phyloP scores from a whole-genome alignment of 352 stramenopile species.

The Phytophthora lateralis region DNA sequence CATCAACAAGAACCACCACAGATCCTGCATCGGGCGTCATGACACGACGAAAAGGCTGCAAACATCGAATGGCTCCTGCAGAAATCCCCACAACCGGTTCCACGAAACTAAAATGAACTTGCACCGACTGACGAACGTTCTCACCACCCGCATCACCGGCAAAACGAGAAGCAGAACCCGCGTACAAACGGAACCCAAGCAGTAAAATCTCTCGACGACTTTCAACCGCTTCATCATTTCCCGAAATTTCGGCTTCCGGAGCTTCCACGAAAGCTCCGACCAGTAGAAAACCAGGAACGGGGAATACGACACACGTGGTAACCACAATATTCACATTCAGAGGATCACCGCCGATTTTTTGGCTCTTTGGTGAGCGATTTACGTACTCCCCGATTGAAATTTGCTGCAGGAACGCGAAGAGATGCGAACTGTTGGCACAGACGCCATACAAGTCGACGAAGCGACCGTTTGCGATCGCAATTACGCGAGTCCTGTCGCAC shows the following conservation, averaged over 20 bases:
- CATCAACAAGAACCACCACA: slow-evolving; percentile 40
- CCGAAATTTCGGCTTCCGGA: slow-evolving; percentile 17
- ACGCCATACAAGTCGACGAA: slow-evolving; percentile 55
- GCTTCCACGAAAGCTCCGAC: slow-evolving; percentile 35
- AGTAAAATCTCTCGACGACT: slow-evolving; percentile 23
- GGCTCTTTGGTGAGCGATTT: not conserved
- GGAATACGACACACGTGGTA: slow-evolving; percentile 51
- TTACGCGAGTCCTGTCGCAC: slow-evolving; percentile 37
- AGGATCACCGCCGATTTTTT: not conserved
- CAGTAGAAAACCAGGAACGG: slow-evolving; percentile 46
- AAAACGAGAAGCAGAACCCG: slow-evolving; percentile 17
- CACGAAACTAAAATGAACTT: slow-evolving; percentile 57
- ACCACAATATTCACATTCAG: not conserved
- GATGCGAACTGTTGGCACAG: slow-evolving; percentile 16
- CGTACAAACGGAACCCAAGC: slow-evolving; percentile 60
- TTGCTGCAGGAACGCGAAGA: slow-evolving; percentile 43
- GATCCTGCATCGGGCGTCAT: slow-evolving; percentile 39
- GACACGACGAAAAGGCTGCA: slow-evolving; percentile 19
- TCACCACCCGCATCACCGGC: not conserved
- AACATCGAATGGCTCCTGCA: slow-evolving; percentile 13
- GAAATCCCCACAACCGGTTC: slow-evolving; percentile 29
- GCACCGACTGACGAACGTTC: slow-evolving; percentile 12
- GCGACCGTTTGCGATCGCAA: slow-evolving; percentile 53
- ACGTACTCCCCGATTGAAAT: slow-evolving; percentile 47
- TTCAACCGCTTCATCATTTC: not conserved